Evolutionary conservation across 805 yeast genomes (phyloP), one percentile per base, ranked within the genome.

Genomic region (Kluyveromyces siamensis): DNA sequence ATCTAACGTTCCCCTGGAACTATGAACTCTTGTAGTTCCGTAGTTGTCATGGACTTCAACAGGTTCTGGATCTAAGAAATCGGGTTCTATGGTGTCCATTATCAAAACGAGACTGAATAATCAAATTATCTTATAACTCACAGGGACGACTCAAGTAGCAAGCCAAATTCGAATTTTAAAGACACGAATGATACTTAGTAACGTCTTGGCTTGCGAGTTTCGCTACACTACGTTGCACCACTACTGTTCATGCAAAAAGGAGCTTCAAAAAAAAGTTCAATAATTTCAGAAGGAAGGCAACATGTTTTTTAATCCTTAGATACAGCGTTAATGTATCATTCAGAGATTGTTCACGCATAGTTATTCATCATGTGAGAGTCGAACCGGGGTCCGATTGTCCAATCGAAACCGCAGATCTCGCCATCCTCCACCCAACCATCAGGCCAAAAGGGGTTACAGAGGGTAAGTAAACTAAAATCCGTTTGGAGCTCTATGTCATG

Each of bases 301-400:
- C 70, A 65, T 54, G 63, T 59, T 64, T 66, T 63, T 56, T 64
- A 65, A 65, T 64, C 68, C 55, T 57, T 52, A 49, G 55, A 56
- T 53, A 56, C 51, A 45, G 48, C 50, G 49, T 46, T 49, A 40
- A 41, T 43, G 53, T 52, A 56, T 59, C 54, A 48, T 48, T 66
- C 70, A 66, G 68, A 66, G 70, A 66, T 66, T 66, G 70, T 66
- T 66, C 70, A 66, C 70, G 57, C 62, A 52, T 53, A 57, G 65
- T 64, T 61, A 60, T 60, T 66, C 70, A 66, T 66, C 70, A 66
- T 57, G 55, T 40, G 37, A 37, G 48, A 19, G 38, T 43, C 39
- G 45, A 43, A 43, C 45, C 35, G 35, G 35, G 35, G 35, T 11
- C 35, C 35, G 8, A 25, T 14, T 14, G 2, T n/a, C 17, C 33